phyloP scores from a whole-genome alignment of 73 alveolate species.

The Paramecium sonneborni region DNA sequence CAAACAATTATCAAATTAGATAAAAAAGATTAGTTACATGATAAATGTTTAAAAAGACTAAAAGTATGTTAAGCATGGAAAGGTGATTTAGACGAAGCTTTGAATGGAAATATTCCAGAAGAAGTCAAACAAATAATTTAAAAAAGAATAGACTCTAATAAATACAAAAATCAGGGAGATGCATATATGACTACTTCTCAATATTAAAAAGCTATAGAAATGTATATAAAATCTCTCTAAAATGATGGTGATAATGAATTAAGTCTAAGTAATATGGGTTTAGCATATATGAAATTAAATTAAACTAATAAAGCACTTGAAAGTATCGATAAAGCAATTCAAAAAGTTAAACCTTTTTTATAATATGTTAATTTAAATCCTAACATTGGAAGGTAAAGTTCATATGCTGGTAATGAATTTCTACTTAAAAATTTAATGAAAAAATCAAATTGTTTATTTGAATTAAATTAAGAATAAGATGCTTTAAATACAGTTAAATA shows the following conservation, averaged over 20 bases:
- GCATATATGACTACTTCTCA: not conserved
- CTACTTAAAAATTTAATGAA: slow-evolving; percentile 38
- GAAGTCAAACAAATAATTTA: not conserved
- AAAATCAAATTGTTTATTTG: slow-evolving; percentile 30
- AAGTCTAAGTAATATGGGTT: slow-evolving; percentile 43
- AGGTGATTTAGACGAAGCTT: slow-evolving; percentile 47
- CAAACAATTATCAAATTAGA: not conserved
- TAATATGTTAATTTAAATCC: slow-evolving; percentile 54
- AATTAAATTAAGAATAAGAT: slow-evolving; percentile 32
- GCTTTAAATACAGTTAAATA: slow-evolving; percentile 40
- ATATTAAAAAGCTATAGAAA: slow-evolving; percentile 31
- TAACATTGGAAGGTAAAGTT: slow-evolving; percentile 5
- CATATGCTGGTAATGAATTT: not conserved
- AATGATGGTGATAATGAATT: slow-evolving; percentile 40
- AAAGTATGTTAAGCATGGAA: not conserved
- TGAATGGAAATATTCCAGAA: slow-evolving; percentile 23
- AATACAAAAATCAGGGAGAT: slow-evolving; percentile 49
- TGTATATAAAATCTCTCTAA: not conserved
- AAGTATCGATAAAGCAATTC: not conserved
- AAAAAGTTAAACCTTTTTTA: slow-evolving; percentile 50
- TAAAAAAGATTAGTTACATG: slow-evolving; percentile 10
- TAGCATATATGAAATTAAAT: slow-evolving; percentile 6
- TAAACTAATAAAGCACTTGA: slow-evolving; percentile 3
- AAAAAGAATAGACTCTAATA: slow-evolving; percentile 21
- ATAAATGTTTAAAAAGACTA: slow-evolving; percentile 9